Evolutionary conservation across 441 rosid genomes (phyloP).

Genomic region (Gossypium schwendimanii): DNA sequence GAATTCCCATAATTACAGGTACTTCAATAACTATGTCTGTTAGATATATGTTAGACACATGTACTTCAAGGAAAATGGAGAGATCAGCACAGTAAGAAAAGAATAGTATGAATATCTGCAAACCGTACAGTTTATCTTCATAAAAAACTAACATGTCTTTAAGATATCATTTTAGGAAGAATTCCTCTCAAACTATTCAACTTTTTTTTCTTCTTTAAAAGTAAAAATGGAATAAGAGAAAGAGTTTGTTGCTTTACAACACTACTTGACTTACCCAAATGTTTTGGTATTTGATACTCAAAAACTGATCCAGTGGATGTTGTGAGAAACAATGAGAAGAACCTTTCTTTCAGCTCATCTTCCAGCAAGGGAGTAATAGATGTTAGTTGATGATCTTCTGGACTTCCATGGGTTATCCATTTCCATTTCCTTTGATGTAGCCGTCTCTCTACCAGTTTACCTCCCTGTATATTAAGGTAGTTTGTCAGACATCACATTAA

Average conservation of each 20-base stretch:
- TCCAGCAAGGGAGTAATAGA: constrained; percentile 43
- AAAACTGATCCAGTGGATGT: constrained; percentile 43
- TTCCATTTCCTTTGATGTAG: constrained; percentile 58
- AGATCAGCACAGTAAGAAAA: background rate
- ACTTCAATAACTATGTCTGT: too few relatives aligned
- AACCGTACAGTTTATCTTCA: background rate
- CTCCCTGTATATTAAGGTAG: constrained; percentile 30
- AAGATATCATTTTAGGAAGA: too few relatives aligned
- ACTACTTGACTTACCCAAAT: constrained; percentile 33
- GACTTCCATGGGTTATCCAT: constrained; percentile 61
- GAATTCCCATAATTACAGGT: background rate
- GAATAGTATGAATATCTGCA: background rate
- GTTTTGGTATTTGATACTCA: constrained; percentile 39
- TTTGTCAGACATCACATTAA: constrained; percentile 1
- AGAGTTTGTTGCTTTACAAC: background rate
- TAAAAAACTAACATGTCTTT: background rate
- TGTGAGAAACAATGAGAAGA: constrained; percentile 39
- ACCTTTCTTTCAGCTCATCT: constrained; percentile 41
- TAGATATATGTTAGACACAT: background rate
- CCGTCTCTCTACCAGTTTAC: constrained; percentile 49
- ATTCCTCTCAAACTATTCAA: too few relatives aligned
- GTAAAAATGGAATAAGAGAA: background rate
- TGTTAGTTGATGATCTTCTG: constrained; percentile 40
- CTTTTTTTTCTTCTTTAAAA: background rate
- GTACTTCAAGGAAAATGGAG: background rate